Conservation (phyloP, 2,329 filamentous ascomycete genomes). For the Monilinia fructicola region DNA sequence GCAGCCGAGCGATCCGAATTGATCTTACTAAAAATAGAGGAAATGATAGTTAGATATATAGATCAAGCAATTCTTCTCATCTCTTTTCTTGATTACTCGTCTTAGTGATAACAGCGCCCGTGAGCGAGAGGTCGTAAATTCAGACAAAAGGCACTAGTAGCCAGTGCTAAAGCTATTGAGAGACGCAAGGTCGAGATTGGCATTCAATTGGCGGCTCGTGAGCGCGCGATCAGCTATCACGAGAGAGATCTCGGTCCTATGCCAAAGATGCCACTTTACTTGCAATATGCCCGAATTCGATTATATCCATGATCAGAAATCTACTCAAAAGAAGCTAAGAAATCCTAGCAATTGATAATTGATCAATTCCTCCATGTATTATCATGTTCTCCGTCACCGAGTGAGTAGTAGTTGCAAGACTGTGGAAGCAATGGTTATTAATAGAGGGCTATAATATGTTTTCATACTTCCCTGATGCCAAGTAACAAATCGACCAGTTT, state of each 20-base stretch:
- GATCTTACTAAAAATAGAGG: not conserved
- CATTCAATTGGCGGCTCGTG: not conserved
- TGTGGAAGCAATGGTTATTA: fast-evolving
- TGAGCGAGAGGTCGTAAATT: not conserved
- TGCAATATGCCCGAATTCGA: not conserved
- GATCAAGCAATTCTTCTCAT: not conserved
- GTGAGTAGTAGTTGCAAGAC: no score
- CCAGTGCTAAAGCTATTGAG: not conserved
- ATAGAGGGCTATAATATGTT: not conserved
- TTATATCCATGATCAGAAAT: not conserved
- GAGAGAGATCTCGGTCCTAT: not conserved
- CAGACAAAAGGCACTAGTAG: not conserved
- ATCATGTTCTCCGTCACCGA: no score
- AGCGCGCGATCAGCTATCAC: not conserved
- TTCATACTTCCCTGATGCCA: not conserved
- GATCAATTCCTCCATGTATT: not conserved
- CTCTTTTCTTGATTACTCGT: not conserved
- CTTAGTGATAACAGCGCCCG: not conserved
- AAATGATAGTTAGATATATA: not conserved
- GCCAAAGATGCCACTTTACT: not conserved
- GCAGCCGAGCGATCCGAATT: not conserved
- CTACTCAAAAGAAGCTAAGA: no score
- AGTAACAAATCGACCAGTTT: not conserved
- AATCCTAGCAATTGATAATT: not conserved
- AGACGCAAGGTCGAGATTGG: not conserved